These are phyloP conservation scores for Boletus pseudopeckii DNA, from an alignment of 768 basidiomycete species.

Conservation along the genomic window DNA sequence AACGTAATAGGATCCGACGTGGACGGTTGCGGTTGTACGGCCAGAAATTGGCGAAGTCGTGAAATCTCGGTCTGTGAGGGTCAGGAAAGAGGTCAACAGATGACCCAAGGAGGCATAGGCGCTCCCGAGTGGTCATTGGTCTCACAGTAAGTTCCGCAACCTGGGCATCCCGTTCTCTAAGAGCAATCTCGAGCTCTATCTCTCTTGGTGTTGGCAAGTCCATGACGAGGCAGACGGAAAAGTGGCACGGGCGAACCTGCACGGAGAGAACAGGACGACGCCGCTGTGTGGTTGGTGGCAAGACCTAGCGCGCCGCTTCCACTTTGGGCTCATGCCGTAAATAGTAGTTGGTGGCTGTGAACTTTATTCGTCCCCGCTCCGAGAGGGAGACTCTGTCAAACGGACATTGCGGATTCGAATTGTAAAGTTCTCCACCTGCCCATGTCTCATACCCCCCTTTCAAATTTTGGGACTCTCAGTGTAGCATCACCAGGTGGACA, in stretches of 20 bases:
- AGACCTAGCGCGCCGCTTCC: slow-evolving; percentile 28
- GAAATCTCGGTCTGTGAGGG: slow-evolving; percentile 64
- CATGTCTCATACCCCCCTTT: not conserved
- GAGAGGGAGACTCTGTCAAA: not conserved
- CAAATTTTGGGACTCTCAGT: not conserved
- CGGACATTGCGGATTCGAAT: too few relatives aligned
- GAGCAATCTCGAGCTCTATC: slow-evolving; percentile 73
- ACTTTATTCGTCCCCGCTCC: slow-evolving; percentile 1
- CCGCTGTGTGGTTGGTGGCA: slow-evolving; percentile 31
- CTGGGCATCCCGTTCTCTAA: slow-evolving; percentile 74
- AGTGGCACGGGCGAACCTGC: slow-evolving; percentile 12
- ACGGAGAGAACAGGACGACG: slow-evolving; percentile 13
- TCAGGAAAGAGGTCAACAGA: slow-evolving; percentile 17
- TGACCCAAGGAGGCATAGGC: slow-evolving; percentile 17
- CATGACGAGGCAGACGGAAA: slow-evolving; percentile 40
- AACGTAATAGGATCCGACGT: slow-evolving; percentile 63
- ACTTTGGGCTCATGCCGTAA: slow-evolving; percentile 29
- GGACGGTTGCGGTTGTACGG: slow-evolving; percentile 55
- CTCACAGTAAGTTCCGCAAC: slow-evolving; percentile 70
- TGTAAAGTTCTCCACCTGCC: not conserved
- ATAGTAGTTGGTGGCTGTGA: slow-evolving; percentile 31
- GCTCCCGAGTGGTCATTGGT: slow-evolving; percentile 20
- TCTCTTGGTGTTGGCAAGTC: slow-evolving; percentile 72
- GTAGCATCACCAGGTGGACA: too few relatives aligned
- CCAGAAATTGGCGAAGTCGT: slow-evolving; percentile 61